Conservation (phyloP, 805 yeast genomes). For the Cyberlindnera veronae region DNA sequence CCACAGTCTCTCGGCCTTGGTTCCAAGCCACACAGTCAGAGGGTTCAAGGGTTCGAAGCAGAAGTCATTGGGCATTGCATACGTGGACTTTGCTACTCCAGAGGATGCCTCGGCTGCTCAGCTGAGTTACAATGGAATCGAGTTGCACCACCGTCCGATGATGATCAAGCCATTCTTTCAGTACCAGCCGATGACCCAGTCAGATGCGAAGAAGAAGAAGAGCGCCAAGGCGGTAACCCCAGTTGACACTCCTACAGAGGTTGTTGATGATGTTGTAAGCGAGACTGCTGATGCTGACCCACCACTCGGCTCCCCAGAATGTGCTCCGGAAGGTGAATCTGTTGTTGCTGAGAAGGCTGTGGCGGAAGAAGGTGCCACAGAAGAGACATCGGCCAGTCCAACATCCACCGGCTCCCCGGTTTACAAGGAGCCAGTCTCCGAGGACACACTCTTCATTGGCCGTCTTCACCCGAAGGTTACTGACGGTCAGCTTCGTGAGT, state of each 20-base stretch:
- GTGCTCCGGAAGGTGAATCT: neutral
- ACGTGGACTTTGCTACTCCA: conserved; percentile 69
- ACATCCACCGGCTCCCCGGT: too few species aligned
- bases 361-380: neutral
- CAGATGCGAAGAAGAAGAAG: conserved; percentile 8
- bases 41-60: conserved; percentile 39
- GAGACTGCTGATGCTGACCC: neutral
- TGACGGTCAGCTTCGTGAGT: conserved; percentile 43
- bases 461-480: conserved; percentile 37
- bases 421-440: conserved; percentile 28
- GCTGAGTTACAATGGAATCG: conserved; percentile 59
- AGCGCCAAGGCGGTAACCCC: neutral
- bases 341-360: neutral
- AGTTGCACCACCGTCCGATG: conserved; percentile 43
- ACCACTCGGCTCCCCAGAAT: too few species aligned
- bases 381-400: too few species aligned
- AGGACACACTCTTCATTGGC: conserved; percentile 44
- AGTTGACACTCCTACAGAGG: too few species aligned
- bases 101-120: conserved; percentile 66
- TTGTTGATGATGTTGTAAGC: neutral
- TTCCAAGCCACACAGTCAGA: conserved; percentile 52
- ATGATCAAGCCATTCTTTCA: conserved; percentile 42
- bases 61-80: conserved; percentile 67
- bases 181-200: conserved; percentile 30
- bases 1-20: conserved; percentile 36